These are phyloP conservation scores for Senecio squalidus DNA, from an alignment of 140 eudicot species.

Conservation along the genomic window DNA sequence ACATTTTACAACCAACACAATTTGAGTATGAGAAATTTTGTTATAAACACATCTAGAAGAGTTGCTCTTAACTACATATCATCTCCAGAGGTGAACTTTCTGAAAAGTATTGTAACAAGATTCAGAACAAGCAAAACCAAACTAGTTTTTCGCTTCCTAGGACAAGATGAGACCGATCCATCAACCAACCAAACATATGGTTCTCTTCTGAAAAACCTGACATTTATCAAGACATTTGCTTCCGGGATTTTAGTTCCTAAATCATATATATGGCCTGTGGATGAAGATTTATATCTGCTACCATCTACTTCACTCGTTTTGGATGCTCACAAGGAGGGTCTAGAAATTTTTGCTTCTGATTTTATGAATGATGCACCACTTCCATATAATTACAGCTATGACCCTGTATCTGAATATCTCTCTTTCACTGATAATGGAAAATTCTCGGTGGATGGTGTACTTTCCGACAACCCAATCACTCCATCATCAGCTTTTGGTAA, in stretches of 20 bases:
- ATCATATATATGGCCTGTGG: slow-evolving; percentile 70
- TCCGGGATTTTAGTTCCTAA: slow-evolving; percentile 93
- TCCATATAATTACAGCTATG: slow-evolving; percentile 71
- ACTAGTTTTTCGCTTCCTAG: slow-evolving; percentile 65
- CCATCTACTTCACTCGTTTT: slow-evolving; percentile 59
- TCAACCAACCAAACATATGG: slow-evolving; percentile 78
- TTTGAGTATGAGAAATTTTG: slow-evolving; percentile 61
- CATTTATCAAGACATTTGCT: slow-evolving; percentile 72
- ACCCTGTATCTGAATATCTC: slow-evolving; percentile 74
- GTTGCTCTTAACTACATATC: slow-evolving; percentile 53
- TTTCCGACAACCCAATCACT: slow-evolving; percentile 84
- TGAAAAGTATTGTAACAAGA: slow-evolving; percentile 44
- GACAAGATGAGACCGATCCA: slow-evolving; percentile 49
- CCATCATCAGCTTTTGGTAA: slow-evolving; percentile 75
- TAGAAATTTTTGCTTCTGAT: slow-evolving; percentile 64
- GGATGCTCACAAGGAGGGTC: slow-evolving; percentile 79
- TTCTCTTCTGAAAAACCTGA: slow-evolving; percentile 59
- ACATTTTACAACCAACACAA: slow-evolving; percentile 76
- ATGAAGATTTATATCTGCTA: slow-evolving; percentile 38
- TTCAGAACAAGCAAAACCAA: slow-evolving; percentile 51
- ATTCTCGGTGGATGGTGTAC: slow-evolving; percentile 89
- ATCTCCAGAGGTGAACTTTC: slow-evolving; percentile 78
- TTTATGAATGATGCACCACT: slow-evolving; percentile 57
- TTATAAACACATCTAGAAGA: slow-evolving; percentile 45
- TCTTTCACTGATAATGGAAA: slow-evolving; percentile 56